Conservation (phyloP, 2,329 filamentous ascomycete genomes). For the Pseudocercospora fuligena region DNA sequence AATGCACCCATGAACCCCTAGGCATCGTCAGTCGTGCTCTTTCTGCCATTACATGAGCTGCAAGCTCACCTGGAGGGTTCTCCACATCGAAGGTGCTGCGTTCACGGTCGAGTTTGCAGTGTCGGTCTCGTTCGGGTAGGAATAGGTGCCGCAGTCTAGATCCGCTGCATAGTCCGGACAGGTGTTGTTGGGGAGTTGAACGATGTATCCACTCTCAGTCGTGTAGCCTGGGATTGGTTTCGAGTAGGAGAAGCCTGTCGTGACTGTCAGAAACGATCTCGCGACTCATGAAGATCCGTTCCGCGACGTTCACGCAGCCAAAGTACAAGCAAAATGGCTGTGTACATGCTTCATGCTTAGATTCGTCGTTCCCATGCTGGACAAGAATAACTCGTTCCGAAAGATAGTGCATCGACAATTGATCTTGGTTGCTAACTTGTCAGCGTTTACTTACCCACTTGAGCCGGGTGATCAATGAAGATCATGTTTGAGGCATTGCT, state of each 20-base stretch:
- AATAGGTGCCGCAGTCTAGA: constrained; percentile 60
- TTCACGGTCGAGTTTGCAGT: constrained; percentile 58
- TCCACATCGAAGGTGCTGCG: constrained; percentile 65
- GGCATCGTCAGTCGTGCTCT: constrained; percentile 47
- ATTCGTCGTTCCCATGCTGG: background rate
- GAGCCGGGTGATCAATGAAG: constrained; percentile 69
- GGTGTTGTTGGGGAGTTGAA: constrained; percentile 38
- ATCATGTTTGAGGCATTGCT: constrained; percentile 67
- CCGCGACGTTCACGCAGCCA: background rate
- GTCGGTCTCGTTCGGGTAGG: constrained; percentile 54
- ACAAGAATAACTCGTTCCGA: background rate
- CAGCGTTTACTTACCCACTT: background rate
- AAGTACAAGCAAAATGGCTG: background rate
- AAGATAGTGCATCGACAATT: background rate
- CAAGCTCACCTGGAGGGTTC: constrained; percentile 3
- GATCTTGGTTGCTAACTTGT: background rate
- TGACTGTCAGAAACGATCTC: background rate
- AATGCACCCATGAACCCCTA: constrained; percentile 67
- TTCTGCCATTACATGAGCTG: background rate
- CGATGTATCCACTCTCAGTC: constrained; percentile 42
- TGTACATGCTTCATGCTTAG: background rate
- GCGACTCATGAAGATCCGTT: background rate
- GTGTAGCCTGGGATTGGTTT: constrained; percentile 49
- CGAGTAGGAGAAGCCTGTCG: constrained; percentile 60
- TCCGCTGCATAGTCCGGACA: constrained; percentile 31